Conservation (phyloP, 2,329 filamentous ascomycete genomes). For the Beauveria sp. region DNA sequence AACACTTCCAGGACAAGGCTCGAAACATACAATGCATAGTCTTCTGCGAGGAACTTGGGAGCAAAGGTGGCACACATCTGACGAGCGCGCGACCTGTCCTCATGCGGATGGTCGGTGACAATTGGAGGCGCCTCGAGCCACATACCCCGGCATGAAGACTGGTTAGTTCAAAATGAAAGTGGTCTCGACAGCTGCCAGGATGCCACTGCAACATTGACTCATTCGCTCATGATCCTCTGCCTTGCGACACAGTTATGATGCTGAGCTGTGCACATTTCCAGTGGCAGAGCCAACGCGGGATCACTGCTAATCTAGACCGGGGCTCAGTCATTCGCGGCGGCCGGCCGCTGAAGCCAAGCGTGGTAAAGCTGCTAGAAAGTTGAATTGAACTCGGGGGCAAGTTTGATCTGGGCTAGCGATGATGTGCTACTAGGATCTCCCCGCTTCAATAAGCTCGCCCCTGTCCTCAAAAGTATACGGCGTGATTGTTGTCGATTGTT, state of each 20-base stretch:
- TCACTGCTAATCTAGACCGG: neutral
- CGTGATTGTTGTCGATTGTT: neutral
- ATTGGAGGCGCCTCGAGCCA: neutral
- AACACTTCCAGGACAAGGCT: neutral
- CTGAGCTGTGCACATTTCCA: neutral
- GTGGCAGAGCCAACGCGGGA: neutral
- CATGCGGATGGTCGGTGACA: neutral
- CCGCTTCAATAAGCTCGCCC: neutral
- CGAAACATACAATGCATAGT: neutral
- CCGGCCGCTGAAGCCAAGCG: neutral
- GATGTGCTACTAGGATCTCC: conserved; percentile 9
- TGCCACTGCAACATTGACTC: neutral
- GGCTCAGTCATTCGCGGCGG: neutral
- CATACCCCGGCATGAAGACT: neutral
- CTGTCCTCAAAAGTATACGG: neutral
- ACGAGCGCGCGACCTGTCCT: neutral
- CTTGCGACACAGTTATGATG: neutral
- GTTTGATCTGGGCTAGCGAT: neutral
- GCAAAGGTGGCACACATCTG: neutral
- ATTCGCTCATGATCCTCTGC: neutral
- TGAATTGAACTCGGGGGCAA: neutral
- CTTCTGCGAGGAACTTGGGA: neutral
- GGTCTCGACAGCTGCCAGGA: neutral
- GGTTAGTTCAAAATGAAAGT: neutral
- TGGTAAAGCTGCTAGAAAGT: neutral